Conservation (phyloP, 495 filamentous ascomycete species). For the Hypoxylon lenormandii region DNA sequence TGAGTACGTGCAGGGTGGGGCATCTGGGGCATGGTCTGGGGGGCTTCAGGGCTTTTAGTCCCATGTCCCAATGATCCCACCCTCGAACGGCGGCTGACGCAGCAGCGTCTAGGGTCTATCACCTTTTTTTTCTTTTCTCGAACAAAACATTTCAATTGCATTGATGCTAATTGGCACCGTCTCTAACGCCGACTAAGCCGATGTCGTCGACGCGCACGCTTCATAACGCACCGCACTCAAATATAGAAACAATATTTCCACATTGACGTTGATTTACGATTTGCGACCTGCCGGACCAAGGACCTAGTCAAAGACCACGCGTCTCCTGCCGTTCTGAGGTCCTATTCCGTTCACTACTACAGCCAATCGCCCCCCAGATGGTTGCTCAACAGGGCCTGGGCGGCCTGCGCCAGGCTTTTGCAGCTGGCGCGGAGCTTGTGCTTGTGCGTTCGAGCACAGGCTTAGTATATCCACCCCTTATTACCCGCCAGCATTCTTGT, state of each 20-base stretch:
- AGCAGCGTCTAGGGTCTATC: constrained; percentile 19
- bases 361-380: constrained; percentile 27
- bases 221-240: constrained; percentile 1
- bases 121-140: background rate
- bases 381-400: constrained; percentile 42
- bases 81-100: constrained; percentile 31
- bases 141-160: constrained; percentile 26
- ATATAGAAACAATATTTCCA: constrained; percentile 1
- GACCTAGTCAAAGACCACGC: background rate
- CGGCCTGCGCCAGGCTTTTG: constrained; percentile 51
- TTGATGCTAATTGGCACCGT: constrained; percentile 21
- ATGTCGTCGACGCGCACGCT: constrained; percentile 44
- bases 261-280: constrained; percentile 1
- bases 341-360: background rate
- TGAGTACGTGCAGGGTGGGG: background rate
- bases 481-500: constrained; percentile 38
- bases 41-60: background rate
- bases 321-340: constrained; percentile 1
- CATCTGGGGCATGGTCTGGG: no score
- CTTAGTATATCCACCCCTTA: constrained; percentile 14
- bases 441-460: constrained; percentile 25
- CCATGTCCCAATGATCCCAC: constrained; percentile 5
- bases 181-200: constrained; percentile 36
- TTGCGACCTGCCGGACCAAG: background rate
- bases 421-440: constrained; percentile 42